phyloP scores from a whole-genome alignment of 2,329 filamentous ascomycete genomes.

The Neonectria magnoliae region DNA sequence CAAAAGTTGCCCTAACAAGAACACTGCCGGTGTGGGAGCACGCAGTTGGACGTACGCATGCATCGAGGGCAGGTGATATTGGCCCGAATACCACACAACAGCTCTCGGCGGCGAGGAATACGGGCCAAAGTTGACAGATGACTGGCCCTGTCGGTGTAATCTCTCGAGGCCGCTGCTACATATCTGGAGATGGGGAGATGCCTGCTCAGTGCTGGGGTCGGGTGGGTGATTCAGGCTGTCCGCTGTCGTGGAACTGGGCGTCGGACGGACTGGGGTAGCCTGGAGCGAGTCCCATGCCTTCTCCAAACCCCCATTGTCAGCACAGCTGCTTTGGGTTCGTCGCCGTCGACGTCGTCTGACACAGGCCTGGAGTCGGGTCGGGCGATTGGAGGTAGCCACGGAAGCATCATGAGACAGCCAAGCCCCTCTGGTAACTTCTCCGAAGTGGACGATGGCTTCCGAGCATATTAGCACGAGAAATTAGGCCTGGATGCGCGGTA shows the following conservation, averaged over 20 bases:
- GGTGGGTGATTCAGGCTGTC: not conserved
- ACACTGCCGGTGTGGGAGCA: slow-evolving; percentile 18
- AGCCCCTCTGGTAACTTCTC: not conserved
- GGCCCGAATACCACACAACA: slow-evolving; percentile 10
- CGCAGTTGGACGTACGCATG: slow-evolving; percentile 1
- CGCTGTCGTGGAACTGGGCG: not conserved
- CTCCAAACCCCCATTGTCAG: not conserved
- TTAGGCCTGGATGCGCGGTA: not conserved
- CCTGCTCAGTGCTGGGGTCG: not conserved
- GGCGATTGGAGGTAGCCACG: not conserved
- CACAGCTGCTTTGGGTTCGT: not conserved
- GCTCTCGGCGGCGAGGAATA: not conserved
- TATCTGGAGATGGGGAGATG: not conserved
- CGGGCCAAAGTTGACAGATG: slow-evolving; percentile 1
- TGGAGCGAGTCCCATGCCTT: not conserved
- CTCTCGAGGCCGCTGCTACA: slow-evolving; percentile 1
- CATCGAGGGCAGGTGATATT: slow-evolving; percentile 9
- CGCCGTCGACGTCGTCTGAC: not conserved
- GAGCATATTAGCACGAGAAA: not conserved
- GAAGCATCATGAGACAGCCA: not conserved
- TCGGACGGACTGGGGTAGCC: not conserved
- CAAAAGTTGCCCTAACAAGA: slow-evolving; percentile 10
- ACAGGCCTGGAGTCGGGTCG: not conserved
- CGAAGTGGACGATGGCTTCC: not conserved
- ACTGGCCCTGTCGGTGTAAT: slow-evolving; percentile 6